A percentile compares a stretch with the other conserved stretches of the same genome.
phyloP scores from a whole-genome alignment of 306 rosid genomes.

The Trifolium pratense region DNA sequence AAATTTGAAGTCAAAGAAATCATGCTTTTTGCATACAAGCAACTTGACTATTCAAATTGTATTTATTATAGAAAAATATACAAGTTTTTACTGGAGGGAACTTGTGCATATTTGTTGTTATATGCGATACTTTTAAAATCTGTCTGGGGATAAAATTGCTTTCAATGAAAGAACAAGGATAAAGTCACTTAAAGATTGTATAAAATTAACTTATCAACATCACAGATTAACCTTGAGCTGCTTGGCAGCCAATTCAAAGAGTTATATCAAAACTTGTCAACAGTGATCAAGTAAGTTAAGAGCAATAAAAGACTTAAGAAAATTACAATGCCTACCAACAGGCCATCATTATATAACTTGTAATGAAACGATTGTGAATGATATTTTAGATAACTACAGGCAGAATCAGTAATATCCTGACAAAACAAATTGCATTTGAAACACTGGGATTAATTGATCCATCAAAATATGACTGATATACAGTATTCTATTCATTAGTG shows the following conservation, averaged over 20 bases:
- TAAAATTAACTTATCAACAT: neutral
- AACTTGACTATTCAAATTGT: neutral
- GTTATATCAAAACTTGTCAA: neutral
- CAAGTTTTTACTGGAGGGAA: neutral
- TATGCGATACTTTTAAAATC: neutral
- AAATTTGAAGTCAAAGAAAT: neutral
- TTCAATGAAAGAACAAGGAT: neutral
- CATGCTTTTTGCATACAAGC: neutral
- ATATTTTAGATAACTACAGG: neutral
- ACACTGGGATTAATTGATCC: slow-evolving; percentile 38
- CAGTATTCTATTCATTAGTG: slow-evolving; percentile 38
- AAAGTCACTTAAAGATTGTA: neutral
- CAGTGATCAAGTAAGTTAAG: neutral
- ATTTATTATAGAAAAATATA: neutral
- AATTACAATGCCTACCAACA: slow-evolving; percentile 16
- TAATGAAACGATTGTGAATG: slow-evolving; percentile 1
- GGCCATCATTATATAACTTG: neutral
- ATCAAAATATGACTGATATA: slow-evolving; percentile 30
- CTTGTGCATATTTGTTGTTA: neutral
- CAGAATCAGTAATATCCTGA: slow-evolving; percentile 1
- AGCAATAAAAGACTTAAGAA: neutral
- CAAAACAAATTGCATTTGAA: slow-evolving; percentile 11
- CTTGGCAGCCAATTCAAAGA: slow-evolving; percentile 5
- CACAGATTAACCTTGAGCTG: slow-evolving; percentile 1
- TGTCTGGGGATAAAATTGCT: neutral